Evolutionary conservation across 371 early-diverging fungal species (phyloP).

Genomic region (Mucor mucedo): DNA sequence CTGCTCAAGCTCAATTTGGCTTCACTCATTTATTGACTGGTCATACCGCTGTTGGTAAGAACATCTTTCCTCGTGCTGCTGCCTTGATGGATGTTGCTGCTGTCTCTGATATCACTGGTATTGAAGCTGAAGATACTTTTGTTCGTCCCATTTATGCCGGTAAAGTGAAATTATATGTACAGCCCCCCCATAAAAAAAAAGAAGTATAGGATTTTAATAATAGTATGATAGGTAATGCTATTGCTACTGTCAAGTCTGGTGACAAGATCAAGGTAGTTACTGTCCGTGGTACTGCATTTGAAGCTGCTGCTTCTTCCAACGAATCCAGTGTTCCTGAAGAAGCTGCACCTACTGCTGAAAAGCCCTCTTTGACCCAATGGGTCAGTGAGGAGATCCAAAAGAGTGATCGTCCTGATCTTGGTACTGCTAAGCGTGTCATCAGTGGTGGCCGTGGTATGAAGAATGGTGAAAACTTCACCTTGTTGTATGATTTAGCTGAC

Average conservation of each 20-base stretch:
- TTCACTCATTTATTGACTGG: conserved; percentile 89
- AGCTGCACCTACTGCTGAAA: conserved; percentile 70
- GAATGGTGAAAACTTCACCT: conserved; percentile 94
- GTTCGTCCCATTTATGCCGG: conserved; percentile 98
- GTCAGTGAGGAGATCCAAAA: conserved; percentile 89
- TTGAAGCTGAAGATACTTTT: conserved; percentile 88
- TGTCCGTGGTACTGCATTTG: conserved; percentile 92
- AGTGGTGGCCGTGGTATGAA: conserved; percentile 97
- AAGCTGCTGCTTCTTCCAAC: conserved; percentile 59
- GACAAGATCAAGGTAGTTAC: conserved; percentile 91
- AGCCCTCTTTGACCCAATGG: conserved; percentile 75
- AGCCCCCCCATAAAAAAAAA: not conserved
- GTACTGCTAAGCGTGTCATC: conserved; percentile 87
- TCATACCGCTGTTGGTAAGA: conserved; percentile 92
- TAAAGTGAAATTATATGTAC: conserved; percentile 25
- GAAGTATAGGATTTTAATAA: not conserved
- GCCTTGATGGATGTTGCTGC: conserved; percentile 92
- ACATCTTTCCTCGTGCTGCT: conserved; percentile 91
- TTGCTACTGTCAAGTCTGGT: conserved; percentile 91
- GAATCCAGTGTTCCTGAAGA: conserved; percentile 62
- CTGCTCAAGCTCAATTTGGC: conserved; percentile 71
- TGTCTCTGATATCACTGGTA: conserved; percentile 86
- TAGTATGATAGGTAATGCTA: conserved; percentile 83
- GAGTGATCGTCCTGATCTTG: conserved; percentile 95
- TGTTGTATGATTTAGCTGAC: conserved; percentile 93